Evolutionary conservation across 2,329 filamentous ascomycete species (phyloP), one percentile per base, ranked within the genome.

Genomic region (Pseudogymnoascus sp.): DNA sequence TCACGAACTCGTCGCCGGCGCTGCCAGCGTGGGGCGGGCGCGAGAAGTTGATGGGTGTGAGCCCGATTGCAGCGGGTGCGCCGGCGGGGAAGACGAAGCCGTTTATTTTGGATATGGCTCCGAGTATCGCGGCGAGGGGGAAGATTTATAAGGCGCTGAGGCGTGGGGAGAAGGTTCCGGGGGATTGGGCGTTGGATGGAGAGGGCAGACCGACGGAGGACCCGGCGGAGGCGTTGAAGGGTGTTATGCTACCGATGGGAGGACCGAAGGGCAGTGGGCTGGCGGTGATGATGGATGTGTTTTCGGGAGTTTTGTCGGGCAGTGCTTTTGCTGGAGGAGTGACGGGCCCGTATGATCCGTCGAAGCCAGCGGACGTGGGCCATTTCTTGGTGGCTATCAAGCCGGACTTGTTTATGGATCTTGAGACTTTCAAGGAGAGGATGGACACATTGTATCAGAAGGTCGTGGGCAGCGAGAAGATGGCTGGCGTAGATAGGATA

Each of bases 221-320:
- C 66, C 89, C 90, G 0, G 81, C 78, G 1, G 79, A 78, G 18
- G 90, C 90, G 0, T 74, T 94, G 8, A 82, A 84, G 34, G 89
- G 89, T 1, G 88, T 92, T 3, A 93, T 94, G 90, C 74, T 93
- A 18, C 89, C 90, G 0, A 91, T 94, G 87, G 89, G 89, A 2
- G 90, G 90, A 0, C 89, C 90, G 0, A 94, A 94, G 72, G 90
- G 90, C 0, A 89, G 86, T 2, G 90, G 82, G 0, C 72, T 94
- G 39, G 77, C 88, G 0, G 83, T 94, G 61, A 93, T 91, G 88
- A 94, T 94, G 90, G 89, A 94, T 69, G 87, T 95, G 2, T 93
- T 94, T 70, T 91, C 88, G 0, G 90, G 89, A 0, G 86, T 89
- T 0, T 68, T 94, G 0, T 90, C 88, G 0, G 90, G 89, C 0